Evolutionary conservation across 805 yeast species (phyloP), one percentile per base, ranked within the genome.

Genomic region (Spathaspora arborariae): DNA sequence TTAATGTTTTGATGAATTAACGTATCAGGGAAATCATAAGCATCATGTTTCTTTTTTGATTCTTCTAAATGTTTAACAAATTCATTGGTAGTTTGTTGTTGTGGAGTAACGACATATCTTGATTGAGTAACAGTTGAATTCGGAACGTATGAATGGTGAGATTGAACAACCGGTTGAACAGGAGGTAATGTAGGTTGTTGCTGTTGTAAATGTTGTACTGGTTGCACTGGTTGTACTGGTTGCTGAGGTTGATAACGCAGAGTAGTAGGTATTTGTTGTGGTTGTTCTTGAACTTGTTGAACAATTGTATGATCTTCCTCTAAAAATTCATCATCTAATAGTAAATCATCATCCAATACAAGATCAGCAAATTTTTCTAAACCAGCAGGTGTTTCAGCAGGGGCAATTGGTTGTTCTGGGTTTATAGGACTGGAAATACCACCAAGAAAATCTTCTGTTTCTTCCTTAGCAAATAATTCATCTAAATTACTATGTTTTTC

Each of bases 1-100:
- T 71, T 51, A 47, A 68, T 37, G 53, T 50, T 56, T 56, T 70
- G 70, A 1, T 75, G 65, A 10, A 84, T 64, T 39, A 85, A 59
- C 39, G 73, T 80, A 18, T 70, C 65, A 1, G 92, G 92, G 56
- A 85, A 84, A 57, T 85, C 94, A 55, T 84, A 85, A 0, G 90
- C 89, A 64, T 84, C 88, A n/a, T 83, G 77, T 58, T 80, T 82
- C 55, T 77, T 76, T 60, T 82, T 82, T 35, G 69, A 68, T n/a
- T 63, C 64, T 45, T 68, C 70, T 15, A 80, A 57, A 41, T 70
- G 68, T 46, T 55, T 50, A 4, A 40, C 48, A 38, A 53, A 52
- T 7, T 55, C 51, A 16, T 42, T 18, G n/a, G 41, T 13, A 7
- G 35, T 20, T 39, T 39, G 41, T 24, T 11, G 41, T 10, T 18